Base-by-base conservation (phyloP, 257 asterid species). In the Solanum chmielewskii region DNA sequence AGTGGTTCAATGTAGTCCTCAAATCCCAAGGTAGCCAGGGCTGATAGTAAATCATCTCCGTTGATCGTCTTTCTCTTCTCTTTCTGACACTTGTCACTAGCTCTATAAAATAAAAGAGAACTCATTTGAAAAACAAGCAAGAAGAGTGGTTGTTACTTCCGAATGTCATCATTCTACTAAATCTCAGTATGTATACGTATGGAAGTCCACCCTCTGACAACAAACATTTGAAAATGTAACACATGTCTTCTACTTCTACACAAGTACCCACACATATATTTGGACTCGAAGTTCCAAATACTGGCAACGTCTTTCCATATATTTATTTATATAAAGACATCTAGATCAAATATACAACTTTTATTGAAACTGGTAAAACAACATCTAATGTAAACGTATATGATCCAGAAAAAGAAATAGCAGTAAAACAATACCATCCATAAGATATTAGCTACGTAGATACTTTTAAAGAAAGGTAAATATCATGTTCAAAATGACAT, bases 41-140 rank as follows among this genome's bases (percentile, higher is more conserved):
- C 93, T 91, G 91, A 91, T 69, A 93, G 60, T 90, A 93, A 86
- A 92, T 93, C 96, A 88, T 93, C 95, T 71, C 96, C 96, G 42
- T 92, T 93, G 39, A 93, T 89, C 7, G 96, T 93, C 91, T 93
- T 93, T 86, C 96, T 92, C 89, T 93, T 92, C 93, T 94, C 94
- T 83, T 88, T 92, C 76, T 91, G 95, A 80, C 96, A 92, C 89
- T 91, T 92, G 39, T 93, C 96, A 62, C 94, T 91, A 12, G 95
- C 97, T 83, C 97, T 94, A 56, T 70, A 41, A 88, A 64, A 78
- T 86, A 45, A 83, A 60, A 87, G 59, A 33, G 35, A 59, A 52
- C 44, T 31, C 37, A 83, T 70, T 37, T 25, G 83, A 74, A 41
- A 68, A 41, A 68, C 66, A 80, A 27, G 68, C 29, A 80, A 52